Conservation (phyloP, 2,329 filamentous ascomycete species). For the Leptoxyphium fumago region DNA sequence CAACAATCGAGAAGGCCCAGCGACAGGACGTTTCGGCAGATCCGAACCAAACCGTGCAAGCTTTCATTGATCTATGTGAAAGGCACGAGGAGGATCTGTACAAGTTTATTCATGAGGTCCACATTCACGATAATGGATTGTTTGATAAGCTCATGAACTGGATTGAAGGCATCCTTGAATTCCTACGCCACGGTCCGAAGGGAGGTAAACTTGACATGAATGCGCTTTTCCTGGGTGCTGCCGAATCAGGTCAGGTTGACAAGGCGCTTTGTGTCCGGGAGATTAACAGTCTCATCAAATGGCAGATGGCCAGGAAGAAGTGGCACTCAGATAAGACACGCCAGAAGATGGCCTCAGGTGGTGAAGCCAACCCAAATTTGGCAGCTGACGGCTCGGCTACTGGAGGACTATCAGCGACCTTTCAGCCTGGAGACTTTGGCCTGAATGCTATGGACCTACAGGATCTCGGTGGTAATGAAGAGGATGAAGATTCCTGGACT, state of each 20-base stretch:
- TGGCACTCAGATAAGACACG: slow-evolving; percentile 97
- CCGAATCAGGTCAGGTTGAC: slow-evolving; percentile 53
- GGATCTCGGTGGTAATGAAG: slow-evolving; percentile 70
- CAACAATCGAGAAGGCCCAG: slow-evolving; percentile 55
- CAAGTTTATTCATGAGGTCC: slow-evolving; percentile 97
- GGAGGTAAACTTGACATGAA: slow-evolving; percentile 90
- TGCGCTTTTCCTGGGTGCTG: slow-evolving; percentile 70
- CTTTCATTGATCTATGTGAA: slow-evolving; percentile 92
- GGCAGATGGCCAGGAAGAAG: slow-evolving; percentile 91
- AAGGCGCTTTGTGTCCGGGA: slow-evolving; percentile 59
- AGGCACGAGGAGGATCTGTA: slow-evolving; percentile 95
- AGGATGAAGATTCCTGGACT: slow-evolving; percentile 49
- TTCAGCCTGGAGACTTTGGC: slow-evolving; percentile 78
- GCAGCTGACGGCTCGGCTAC: slow-evolving; percentile 31
- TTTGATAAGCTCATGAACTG: slow-evolving; percentile 95
- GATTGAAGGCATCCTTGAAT: slow-evolving; percentile 91
- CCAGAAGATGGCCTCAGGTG: slow-evolving; percentile 93
- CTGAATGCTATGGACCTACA: slow-evolving; percentile 74
- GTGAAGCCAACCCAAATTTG: slow-evolving; percentile 33
- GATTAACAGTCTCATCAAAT: slow-evolving; percentile 73
- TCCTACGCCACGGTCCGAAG: slow-evolving; percentile 66
- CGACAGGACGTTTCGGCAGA: slow-evolving; percentile 77
- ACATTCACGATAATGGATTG: slow-evolving; percentile 88
- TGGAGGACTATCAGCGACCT: slow-evolving; percentile 40
- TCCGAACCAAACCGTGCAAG: slow-evolving; percentile 94